These are phyloP conservation scores for Hibiscus trionum DNA, from an alignment of 345 rosid species.

Conservation along the genomic window DNA sequence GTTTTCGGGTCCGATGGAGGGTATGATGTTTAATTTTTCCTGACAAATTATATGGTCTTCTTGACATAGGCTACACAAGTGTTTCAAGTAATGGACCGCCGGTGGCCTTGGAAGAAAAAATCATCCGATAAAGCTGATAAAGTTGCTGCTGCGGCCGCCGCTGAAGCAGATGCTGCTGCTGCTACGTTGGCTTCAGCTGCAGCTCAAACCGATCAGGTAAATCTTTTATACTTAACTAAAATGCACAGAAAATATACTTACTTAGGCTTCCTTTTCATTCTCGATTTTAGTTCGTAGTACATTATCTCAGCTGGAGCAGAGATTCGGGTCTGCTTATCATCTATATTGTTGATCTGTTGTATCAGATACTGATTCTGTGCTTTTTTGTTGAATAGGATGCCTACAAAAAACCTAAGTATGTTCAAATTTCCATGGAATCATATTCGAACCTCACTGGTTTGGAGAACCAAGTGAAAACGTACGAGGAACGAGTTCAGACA, in stretches of 20 bases:
- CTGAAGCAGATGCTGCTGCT: slow-evolving; percentile 5
- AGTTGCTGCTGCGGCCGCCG: slow-evolving; percentile 1
- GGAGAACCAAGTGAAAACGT: slow-evolving; percentile 60
- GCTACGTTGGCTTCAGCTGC: slow-evolving; percentile 17
- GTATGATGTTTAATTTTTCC: background rate
- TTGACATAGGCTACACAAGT: background rate
- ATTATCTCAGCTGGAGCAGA: no score
- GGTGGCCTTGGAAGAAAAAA: slow-evolving; percentile 99
- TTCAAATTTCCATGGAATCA: slow-evolving; percentile 86
- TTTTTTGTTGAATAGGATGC: slow-evolving; percentile 42
- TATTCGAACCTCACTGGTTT: slow-evolving; percentile 63
- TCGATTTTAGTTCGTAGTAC: no score
- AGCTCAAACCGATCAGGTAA: slow-evolving; percentile 22
- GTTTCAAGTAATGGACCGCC: slow-evolving; percentile 60
- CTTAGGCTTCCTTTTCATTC: background rate
- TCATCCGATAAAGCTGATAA: slow-evolving; percentile 55
- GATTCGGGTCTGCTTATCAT: no score
- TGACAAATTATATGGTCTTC: background rate
- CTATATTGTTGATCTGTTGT: background rate
- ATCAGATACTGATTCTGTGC: background rate
- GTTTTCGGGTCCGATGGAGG: background rate
- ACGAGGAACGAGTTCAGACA: slow-evolving; percentile 50
- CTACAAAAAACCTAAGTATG: slow-evolving; percentile 66
- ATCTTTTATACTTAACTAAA: background rate
- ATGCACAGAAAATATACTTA: background rate